Base-by-base conservation (phyloP, 2,329 filamentous ascomycete genomes). In the Thielaviopsis euricoi region DNA sequence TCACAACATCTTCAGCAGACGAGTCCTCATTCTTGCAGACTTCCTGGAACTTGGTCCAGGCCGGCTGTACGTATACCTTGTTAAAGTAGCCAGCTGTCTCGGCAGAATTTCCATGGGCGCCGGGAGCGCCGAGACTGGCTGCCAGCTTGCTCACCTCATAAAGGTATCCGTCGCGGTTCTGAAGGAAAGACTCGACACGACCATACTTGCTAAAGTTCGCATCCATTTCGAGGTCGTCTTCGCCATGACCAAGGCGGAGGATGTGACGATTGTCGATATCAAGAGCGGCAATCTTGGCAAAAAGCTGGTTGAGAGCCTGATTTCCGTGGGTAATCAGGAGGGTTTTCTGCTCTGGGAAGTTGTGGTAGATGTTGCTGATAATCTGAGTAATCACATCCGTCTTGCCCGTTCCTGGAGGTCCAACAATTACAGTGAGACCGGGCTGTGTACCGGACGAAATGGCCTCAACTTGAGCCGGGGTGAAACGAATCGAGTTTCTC, bases 321-420 rank as follows among this genome's bases (percentile, higher is more conserved):
- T 98, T 98, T 71, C 91, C 97, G 69, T 98, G 93, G 4, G 93
- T 93, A 62, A 98, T 82, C 48, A 98, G 80, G 19, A 98, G 74
- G 0, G 93, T 98, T 64, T 89, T 86, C 69, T 98, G 89, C 62
- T 85, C 77, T 7, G 93, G 90, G 68, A 96, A 98, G 71, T 97
- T 95, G 74, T 97, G 91, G 67, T 98, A 98, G 64, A 98, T 86
- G 69, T 97, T 96, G 74, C 88, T 96, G 72, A 98, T 98, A 68
- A 97, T 94, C 70, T 98, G 93, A 4, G 91, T 96, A 53, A 89
- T 90, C 56, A 98, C 93, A 70, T 98, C 93, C n/a, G 93, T 98
- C 74, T 98, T 98, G 62, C 94, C 93, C 6, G 93, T 98, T 57
- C 93, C 93, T 7, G 93, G 93, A 57, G 93, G 93, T 0, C 93